These are phyloP conservation scores for Peronospora destructor DNA, from an alignment of 352 stramenopile species.

Conservation along the genomic window DNA sequence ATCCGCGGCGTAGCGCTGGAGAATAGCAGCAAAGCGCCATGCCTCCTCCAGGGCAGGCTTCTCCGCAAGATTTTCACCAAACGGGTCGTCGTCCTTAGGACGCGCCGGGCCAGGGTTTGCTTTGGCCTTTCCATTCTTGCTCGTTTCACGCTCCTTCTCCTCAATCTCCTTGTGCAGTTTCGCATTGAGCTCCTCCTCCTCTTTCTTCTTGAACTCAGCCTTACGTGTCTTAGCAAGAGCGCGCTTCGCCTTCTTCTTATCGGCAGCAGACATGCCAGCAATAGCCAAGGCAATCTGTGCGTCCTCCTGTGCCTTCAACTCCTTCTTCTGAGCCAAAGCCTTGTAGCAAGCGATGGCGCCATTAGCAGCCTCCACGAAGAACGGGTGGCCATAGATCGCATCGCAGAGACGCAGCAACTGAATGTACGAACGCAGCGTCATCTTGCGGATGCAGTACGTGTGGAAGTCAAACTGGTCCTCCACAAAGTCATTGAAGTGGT, in stretches of 20 bases:
- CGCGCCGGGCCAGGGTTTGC: conserved; percentile 36
- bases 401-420: conserved; percentile 93
- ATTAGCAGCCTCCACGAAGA: conserved; percentile 85
- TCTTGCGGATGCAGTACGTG: conserved; percentile 97
- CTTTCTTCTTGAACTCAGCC: conserved; percentile 85
- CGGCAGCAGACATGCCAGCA: conserved; percentile 87
- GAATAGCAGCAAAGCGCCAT: conserved; percentile 67
- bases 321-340: conserved; percentile 67
- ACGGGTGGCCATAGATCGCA: conserved; percentile 82
- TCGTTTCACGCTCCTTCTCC: conserved; percentile 56
- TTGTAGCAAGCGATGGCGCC: conserved; percentile 89
- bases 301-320: conserved; percentile 28
- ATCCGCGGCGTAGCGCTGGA: conserved; percentile 53
- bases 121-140: conserved; percentile 73
- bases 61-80: conserved; percentile 59
- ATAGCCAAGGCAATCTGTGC: conserved; percentile 32
- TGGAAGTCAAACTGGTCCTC: conserved; percentile 99
- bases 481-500: conserved; percentile 96
- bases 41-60: conserved; percentile 69
- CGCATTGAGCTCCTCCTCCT: conserved; percentile 62
- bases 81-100: conserved; percentile 61
- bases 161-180: conserved; percentile 75
- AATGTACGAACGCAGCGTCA: conserved; percentile 94
- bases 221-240: conserved; percentile 86
- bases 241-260: conserved; percentile 90